Evolutionary conservation across 1,139 yeast genomes (phyloP).

Genomic region (Suhomyces maxii): DNA sequence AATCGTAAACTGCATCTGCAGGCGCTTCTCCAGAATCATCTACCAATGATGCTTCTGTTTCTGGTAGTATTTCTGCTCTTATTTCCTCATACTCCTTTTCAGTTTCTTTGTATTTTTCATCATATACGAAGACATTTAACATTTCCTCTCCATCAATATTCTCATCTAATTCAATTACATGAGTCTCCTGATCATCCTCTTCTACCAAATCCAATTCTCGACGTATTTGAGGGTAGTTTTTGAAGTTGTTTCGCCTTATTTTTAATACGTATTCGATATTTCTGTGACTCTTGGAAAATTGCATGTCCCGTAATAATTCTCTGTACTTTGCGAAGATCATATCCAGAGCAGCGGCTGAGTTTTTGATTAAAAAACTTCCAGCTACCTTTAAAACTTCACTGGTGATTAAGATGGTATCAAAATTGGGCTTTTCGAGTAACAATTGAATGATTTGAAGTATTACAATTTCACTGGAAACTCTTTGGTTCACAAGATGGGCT

Average conservation of each 20-base stretch:
- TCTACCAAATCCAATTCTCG: conserved; percentile 60
- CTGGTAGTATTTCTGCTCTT: conserved; percentile 21
- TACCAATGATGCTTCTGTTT: conserved; percentile 13
- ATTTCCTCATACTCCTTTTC: conserved; percentile 41
- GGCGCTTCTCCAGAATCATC: conserved; percentile 7
- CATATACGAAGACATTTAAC: conserved; percentile 54
- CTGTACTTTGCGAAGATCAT: conserved; percentile 65
- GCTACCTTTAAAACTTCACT: conserved; percentile 25
- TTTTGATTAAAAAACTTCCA: conserved; percentile 24
- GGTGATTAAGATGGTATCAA: conserved; percentile 36
- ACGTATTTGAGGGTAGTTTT: conserved; percentile 39
- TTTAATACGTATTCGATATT: conserved; percentile 36
- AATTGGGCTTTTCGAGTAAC: conserved; percentile 52
- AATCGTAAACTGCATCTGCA: conserved; percentile 48
- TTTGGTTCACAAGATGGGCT: conserved; percentile 64
- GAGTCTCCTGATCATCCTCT: conserved; percentile 62
- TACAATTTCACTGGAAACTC: conserved; percentile 63
- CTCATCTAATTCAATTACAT: conserved; percentile 58
- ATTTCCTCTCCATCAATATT: conserved; percentile 46
- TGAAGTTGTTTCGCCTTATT: conserved; percentile 50
- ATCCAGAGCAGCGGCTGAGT: conserved; percentile 31
- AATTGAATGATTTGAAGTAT: conserved; percentile 64
- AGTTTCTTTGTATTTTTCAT: conserved; percentile 50
- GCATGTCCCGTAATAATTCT: conserved; percentile 45
- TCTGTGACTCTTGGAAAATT: neutral